phyloP scores from a whole-genome alignment of 2,329 filamentous ascomycete species.

The Penicillium palitans region DNA sequence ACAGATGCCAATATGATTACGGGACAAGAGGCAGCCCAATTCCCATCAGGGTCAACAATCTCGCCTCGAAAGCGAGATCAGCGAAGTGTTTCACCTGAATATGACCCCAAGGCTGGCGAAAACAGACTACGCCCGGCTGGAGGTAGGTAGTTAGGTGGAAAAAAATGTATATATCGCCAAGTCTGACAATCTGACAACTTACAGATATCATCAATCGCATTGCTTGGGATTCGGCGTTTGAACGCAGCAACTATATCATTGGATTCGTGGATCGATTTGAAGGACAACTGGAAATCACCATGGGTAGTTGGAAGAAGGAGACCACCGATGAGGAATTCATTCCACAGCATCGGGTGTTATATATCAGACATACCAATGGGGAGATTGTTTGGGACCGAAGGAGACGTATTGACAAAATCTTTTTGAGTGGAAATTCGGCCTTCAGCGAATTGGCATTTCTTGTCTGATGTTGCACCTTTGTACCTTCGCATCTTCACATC shows the following conservation, averaged over 20 bases:
- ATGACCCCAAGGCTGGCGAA: constrained; percentile 13
- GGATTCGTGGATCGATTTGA: constrained; percentile 57
- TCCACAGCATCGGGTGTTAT: constrained; percentile 55
- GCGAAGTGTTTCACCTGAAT: constrained; percentile 2
- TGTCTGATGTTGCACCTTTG: constrained; percentile 14
- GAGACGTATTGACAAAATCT: constrained; percentile 50
- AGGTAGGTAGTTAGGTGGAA: constrained; percentile 8
- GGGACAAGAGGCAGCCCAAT: not conserved
- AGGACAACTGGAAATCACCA: constrained; percentile 49
- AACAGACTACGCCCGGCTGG: constrained; percentile 22
- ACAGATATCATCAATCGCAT: constrained; percentile 51
- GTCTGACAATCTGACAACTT: not conserved
- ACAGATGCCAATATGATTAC: not conserved
- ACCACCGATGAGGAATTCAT: constrained; percentile 59
- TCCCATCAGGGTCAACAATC: not conserved
- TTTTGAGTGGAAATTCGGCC: constrained; percentile 45
- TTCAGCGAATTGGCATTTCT: constrained; percentile 33
- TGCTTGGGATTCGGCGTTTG: constrained; percentile 51
- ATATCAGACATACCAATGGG: constrained; percentile 45
- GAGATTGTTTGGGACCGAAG: constrained; percentile 54
- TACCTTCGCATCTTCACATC: not conserved
- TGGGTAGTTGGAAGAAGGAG: constrained; percentile 55
- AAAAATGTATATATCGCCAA: not conserved
- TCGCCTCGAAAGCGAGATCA: not conserved
- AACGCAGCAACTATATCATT: constrained; percentile 50